These are phyloP conservation scores for Leptomonas pyrrhocoris DNA, from an alignment of 208 protist species.

Conservation along the genomic window DNA sequence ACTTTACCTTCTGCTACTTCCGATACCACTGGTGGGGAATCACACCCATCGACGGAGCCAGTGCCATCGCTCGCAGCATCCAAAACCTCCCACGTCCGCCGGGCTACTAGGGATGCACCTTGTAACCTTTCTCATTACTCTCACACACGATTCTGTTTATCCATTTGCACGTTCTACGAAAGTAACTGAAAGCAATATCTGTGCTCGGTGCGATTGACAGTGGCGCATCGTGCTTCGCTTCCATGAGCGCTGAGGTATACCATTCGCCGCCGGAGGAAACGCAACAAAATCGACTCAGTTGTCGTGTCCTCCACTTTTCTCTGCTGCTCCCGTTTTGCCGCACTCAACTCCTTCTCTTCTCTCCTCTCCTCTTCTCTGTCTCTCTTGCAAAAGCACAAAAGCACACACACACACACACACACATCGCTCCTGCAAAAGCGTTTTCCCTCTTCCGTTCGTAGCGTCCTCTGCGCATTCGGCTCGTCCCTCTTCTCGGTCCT, in stretches of 20 bases:
- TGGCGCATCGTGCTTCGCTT: too few species aligned
- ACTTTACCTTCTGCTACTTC: slow-evolving; percentile 75
- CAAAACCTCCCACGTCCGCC: slow-evolving; percentile 80
- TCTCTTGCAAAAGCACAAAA: too few species aligned
- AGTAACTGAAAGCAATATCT: too few species aligned
- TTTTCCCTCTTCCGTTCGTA: neutral
- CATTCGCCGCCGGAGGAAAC: too few species aligned
- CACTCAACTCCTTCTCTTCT: too few species aligned
- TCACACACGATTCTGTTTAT: neutral
- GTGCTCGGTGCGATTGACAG: too few species aligned
- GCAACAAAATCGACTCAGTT: neutral
- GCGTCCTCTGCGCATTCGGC: neutral
- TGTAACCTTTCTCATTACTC: too few species aligned
- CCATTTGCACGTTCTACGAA: neutral
- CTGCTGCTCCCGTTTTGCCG: neutral
- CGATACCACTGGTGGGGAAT: slow-evolving; percentile 72
- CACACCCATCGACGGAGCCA: slow-evolving; percentile 72
- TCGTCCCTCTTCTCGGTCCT: neutral
- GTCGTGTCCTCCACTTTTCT: neutral
- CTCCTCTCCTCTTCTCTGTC: neutral
- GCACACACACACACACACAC: too few species aligned
- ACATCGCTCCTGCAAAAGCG: too few species aligned
- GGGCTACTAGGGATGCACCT: slow-evolving; percentile 45
- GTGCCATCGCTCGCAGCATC: slow-evolving; percentile 65
- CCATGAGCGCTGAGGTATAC: too few species aligned